Conservation (phyloP, 169 alveolate genomes). For the Plasmodium chabaudi region DNA sequence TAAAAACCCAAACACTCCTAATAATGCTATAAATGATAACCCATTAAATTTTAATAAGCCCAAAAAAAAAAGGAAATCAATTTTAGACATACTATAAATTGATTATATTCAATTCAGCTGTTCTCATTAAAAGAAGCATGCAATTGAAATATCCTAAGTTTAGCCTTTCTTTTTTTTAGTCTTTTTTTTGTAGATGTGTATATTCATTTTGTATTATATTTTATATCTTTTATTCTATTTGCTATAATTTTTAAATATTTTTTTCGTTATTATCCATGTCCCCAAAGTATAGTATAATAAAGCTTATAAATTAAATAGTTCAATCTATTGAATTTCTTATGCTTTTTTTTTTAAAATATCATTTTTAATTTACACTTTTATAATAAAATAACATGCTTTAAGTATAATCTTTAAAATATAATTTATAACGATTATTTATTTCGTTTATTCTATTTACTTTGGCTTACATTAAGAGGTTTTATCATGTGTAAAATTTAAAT, state of each 20-base stretch:
- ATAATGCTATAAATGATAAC: constrained; percentile 13
- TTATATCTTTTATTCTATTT: background rate
- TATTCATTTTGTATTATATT: no score
- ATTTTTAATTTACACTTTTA: no score
- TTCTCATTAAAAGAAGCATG: constrained; percentile 1
- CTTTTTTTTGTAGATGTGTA: background rate
- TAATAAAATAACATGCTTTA: no score
- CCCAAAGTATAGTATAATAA: background rate
- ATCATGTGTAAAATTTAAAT: no score
- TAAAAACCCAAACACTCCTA: background rate
- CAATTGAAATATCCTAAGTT: background rate
- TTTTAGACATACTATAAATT: constrained; percentile 51
- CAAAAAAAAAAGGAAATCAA: constrained; percentile 47
- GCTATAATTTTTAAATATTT: background rate
- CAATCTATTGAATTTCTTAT: no score
- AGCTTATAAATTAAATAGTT: no score
- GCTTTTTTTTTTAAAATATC: no score
- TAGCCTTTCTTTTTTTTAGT: constrained; percentile 6
- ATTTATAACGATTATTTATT: no score
- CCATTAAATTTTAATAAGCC: constrained; percentile 45
- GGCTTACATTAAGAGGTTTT: no score
- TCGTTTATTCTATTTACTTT: no score
- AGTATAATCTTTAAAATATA: no score
- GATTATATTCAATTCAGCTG: background rate
- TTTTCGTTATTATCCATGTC: background rate